Evolutionary conservation across 177 flowering plant species (phyloP).

Genomic region (Vitis hybrid): DNA sequence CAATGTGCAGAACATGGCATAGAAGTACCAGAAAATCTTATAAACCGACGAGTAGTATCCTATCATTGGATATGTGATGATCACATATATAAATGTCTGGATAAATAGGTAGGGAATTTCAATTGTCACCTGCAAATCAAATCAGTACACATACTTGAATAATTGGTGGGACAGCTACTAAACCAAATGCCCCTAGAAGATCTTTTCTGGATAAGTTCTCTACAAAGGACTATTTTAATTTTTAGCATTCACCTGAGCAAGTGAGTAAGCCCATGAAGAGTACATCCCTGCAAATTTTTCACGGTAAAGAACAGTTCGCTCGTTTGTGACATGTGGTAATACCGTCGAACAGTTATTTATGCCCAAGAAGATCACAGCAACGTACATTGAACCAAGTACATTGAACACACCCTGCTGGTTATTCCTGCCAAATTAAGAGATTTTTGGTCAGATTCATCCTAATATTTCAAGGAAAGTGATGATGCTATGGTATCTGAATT

Average conservation of each 20-base stretch:
- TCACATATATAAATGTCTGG: slow-evolving; percentile 29
- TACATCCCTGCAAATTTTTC: slow-evolving; percentile 80
- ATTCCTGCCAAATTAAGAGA: slow-evolving; percentile 28
- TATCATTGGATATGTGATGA: slow-evolving; percentile 64
- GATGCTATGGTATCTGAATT: background rate
- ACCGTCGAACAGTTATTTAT: slow-evolving; percentile 47
- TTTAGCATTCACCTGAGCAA: slow-evolving; percentile 54
- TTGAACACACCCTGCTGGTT: slow-evolving; percentile 51
- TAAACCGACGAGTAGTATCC: slow-evolving; percentile 43
- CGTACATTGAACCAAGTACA: slow-evolving; percentile 52
- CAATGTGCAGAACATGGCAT: slow-evolving; percentile 51
- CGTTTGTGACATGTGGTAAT: slow-evolving; percentile 44
- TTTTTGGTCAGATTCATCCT: no score
- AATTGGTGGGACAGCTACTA: background rate
- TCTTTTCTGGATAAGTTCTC: no score
- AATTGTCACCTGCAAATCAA: slow-evolving; percentile 44
- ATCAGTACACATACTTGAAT: background rate
- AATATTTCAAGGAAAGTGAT: background rate
- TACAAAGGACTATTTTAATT: no score
- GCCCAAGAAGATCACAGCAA: slow-evolving; percentile 41
- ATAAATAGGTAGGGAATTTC: slow-evolving; percentile 58
- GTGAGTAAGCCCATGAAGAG: slow-evolving; percentile 54
- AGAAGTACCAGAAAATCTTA: slow-evolving; percentile 59
- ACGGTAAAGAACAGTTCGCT: slow-evolving; percentile 50
- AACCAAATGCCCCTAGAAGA: no score